phyloP scores from a whole-genome alignment of 352 stramenopile species.

The Pythium utonaiense region DNA sequence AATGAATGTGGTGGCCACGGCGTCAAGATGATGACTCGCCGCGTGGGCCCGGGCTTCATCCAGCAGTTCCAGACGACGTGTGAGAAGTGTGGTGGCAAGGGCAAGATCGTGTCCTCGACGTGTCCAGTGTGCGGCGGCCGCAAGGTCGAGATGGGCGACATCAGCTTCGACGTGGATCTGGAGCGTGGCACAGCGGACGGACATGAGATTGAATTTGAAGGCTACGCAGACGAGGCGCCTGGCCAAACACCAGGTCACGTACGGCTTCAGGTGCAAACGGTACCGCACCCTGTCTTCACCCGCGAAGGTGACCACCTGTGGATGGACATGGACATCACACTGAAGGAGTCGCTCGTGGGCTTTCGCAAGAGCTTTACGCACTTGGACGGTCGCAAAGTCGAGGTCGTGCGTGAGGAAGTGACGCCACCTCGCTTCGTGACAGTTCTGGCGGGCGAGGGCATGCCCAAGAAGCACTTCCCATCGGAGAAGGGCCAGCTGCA shows the following conservation, averaged over 20 bases:
- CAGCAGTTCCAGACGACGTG: conserved; percentile 89
- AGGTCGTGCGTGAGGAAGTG: conserved; percentile 82
- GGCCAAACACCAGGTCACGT: conserved; percentile 92
- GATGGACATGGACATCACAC: conserved; percentile 93
- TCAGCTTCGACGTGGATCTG: conserved; percentile 95
- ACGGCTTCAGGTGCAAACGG: conserved; percentile 88
- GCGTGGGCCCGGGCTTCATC: conserved; percentile 72
- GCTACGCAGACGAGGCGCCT: conserved; percentile 85
- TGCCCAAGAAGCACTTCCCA: conserved; percentile 91
- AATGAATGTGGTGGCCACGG: conserved; percentile 93
- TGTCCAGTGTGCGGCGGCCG: conserved; percentile 84
- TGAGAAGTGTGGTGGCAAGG: conserved; percentile 90
- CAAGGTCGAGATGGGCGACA: conserved; percentile 91
- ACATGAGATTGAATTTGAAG: conserved; percentile 93
- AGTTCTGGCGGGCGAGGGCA: conserved; percentile 90
- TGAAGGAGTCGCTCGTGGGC: conserved; percentile 94
- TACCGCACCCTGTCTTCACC: conserved; percentile 84
- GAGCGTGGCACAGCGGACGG: conserved; percentile 92
- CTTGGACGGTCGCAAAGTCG: conserved; percentile 91
- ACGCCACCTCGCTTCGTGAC: conserved; percentile 92
- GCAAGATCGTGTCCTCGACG: conserved; percentile 90
- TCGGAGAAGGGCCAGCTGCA: conserved; percentile 88
- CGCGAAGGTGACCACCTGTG: conserved; percentile 94
- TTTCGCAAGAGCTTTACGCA: conserved; percentile 91
- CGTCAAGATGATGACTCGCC: conserved; percentile 84